Percentiles rank a stretch among this genome's conserved stretches.
Conservation (phyloP, 768 basidiomycete genomes). For the Trametes villosa region DNA sequence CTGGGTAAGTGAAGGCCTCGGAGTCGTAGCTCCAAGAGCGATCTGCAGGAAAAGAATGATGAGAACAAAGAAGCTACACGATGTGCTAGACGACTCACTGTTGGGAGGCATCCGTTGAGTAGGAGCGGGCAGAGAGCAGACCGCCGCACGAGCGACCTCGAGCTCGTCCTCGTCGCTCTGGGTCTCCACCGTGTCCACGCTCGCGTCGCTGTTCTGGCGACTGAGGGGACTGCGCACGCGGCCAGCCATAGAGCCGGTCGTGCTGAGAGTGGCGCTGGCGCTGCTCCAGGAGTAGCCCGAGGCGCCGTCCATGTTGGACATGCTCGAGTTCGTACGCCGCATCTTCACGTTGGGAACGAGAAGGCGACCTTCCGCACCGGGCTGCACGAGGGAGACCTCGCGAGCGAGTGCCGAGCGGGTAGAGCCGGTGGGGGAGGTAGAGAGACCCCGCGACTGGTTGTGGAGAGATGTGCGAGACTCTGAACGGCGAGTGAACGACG, state of each 20-base stretch:
- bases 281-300: conserved; percentile 21
- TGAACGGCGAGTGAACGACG: conserved; percentile 58
- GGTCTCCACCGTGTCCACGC: conserved; percentile 36
- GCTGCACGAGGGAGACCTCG: conserved; percentile 54
- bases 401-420: conserved; percentile 41
- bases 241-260: conserved; percentile 10
- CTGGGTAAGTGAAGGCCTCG: conserved; percentile 68
- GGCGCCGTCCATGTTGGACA: conserved; percentile 23
- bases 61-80: conserved; percentile 4
- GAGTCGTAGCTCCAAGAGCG: conserved; percentile 77
- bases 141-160: conserved; percentile 14
- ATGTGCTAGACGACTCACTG: conserved; percentile 17
- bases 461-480: conserved; percentile 51
- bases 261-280: conserved; percentile 10
- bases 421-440: conserved; percentile 39
- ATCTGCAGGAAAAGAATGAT: conserved; percentile 39
- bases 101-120: background rate
- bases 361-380: conserved; percentile 66
- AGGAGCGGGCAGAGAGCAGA: conserved; percentile 17
- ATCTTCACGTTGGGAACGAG: conserved; percentile 53
- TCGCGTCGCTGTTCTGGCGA: conserved; percentile 45
- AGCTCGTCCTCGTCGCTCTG: conserved; percentile 32
- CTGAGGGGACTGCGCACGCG: conserved; percentile 44
- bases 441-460: conserved; percentile 24
- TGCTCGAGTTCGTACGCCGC: conserved; percentile 31